Conservation (phyloP, 768 basidiomycete genomes). For the Daedaleopsis sinensis region DNA sequence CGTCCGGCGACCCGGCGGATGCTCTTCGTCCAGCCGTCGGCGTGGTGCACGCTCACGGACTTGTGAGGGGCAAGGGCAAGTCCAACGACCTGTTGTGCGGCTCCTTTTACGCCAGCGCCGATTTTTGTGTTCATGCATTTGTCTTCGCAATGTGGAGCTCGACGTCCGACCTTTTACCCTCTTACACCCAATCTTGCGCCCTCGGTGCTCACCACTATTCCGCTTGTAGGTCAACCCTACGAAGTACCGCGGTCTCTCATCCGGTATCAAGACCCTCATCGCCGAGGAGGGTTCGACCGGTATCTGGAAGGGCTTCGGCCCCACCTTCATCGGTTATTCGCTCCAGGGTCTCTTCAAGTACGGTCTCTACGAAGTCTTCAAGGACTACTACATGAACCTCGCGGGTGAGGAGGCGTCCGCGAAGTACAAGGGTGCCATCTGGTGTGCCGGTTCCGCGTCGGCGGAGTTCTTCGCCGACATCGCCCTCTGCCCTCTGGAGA, state of each 20-base stretch:
- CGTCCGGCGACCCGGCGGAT: constrained; percentile 89
- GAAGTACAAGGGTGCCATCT: constrained; percentile 88
- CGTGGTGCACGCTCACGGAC: constrained; percentile 91
- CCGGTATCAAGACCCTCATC: constrained; percentile 64
- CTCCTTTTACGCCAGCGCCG: no score
- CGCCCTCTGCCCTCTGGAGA: constrained; percentile 93
- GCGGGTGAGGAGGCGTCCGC: constrained; percentile 80
- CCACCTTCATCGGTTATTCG: constrained; percentile 92
- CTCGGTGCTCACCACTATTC: no score
- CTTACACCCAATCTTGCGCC: no score
- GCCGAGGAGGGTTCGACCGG: constrained; percentile 83
- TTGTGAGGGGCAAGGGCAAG: constrained; percentile 77
- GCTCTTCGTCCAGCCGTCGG: constrained; percentile 87
- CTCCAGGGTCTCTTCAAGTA: constrained; percentile 99
- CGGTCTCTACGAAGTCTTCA: constrained; percentile 97
- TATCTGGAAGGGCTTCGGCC: constrained; percentile 94
- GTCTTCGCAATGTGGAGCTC: no score
- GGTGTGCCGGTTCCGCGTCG: constrained; percentile 92
- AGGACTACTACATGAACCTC: constrained; percentile 88
- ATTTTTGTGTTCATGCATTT: no score
- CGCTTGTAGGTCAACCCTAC: constrained; percentile 59
- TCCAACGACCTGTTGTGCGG: constrained; percentile 78
- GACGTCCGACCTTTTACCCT: no score
- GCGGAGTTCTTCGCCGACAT: constrained; percentile 96
- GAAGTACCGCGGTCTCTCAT: constrained; percentile 72